A percentile compares a stretch with the other conserved stretches of the same genome.
phyloP scores from a whole-genome alignment of 2,329 filamentous ascomycete species.

The Xylaria sp. region DNA sequence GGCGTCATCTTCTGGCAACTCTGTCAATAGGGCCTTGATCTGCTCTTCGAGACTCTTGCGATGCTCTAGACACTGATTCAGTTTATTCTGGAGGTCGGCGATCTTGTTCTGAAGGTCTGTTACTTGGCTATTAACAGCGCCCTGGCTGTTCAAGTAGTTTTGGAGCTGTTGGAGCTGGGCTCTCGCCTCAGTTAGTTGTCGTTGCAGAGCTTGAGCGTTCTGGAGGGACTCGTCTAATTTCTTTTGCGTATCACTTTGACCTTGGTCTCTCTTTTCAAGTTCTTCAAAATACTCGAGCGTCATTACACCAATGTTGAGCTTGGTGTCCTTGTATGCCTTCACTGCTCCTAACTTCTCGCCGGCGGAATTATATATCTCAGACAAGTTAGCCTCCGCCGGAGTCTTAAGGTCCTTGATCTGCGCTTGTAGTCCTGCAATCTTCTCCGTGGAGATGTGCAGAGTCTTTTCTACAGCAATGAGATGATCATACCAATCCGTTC shows the following conservation, averaged over 20 bases:
- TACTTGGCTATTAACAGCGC: neutral
- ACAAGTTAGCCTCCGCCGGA: neutral
- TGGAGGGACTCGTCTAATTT: neutral
- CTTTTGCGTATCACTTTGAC: neutral
- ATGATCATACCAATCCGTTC: conserved; percentile 22
- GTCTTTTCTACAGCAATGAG: conserved; percentile 5
- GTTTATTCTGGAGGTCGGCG: neutral
- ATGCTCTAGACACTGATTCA: conserved; percentile 1
- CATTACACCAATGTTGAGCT: conserved; percentile 8
- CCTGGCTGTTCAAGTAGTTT: neutral
- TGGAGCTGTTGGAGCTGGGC: conserved; percentile 7
- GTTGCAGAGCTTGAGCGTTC: neutral
- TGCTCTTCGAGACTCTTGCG: conserved; percentile 8
- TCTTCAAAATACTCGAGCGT: conserved; percentile 3
- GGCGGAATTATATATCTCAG: neutral
- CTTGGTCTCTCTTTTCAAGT: conserved; percentile 1
- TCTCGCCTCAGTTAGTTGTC: conserved; percentile 1
- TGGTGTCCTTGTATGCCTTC: conserved; percentile 2
- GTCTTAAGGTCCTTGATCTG: conserved; percentile 4
- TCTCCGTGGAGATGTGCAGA: neutral
- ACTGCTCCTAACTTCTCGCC: neutral
- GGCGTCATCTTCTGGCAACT: neutral
- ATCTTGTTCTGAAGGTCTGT: conserved; percentile 9
- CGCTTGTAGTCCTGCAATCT: neutral
- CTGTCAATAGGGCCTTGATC: neutral